Evolutionary conservation across 2,329 filamentous ascomycete species (phyloP), one percentile per base, ranked within the genome.

Genomic region (Elsinoe batatas): DNA sequence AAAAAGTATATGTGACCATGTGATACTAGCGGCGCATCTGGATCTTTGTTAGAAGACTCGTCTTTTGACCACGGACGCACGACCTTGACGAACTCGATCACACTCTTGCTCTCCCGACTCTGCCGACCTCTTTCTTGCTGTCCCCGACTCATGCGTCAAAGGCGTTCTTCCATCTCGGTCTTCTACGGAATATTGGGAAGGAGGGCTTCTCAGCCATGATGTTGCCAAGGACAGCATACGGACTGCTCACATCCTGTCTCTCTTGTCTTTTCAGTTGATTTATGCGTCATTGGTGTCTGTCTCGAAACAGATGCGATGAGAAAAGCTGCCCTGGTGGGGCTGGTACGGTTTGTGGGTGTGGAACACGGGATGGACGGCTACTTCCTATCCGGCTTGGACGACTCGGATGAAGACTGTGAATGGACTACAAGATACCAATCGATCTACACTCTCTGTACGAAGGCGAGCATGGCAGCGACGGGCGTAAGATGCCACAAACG

Each of bases 1-100:
- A 44, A 55, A 55, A 55, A 55, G 40, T 46, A 55, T 55, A 55
- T 55, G 53, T 55, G 53, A 55, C 51, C 53, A 55, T 55, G 53
- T 55, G 53, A 55, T 55, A 44, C 38, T 55, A 55, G 53, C 53
- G 53, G 53, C 53, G 53, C 53, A 55, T 46, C 40, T 55, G 53
- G 53, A 55, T 55, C 40, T 37, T 55, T 47, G 38, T 44, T 55
- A 55, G 53, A 55, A 44, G 47, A 51, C 12, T 12, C 17, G 32
- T 38, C 18, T 44, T 55, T 36, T 30, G 33, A 54, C 36, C 53
- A 55, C 53, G 40, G 42, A 37, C 17, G 38, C 53, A 56, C 44
- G 54, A 56, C 54, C 32, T 49, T 43, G 43, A 49, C 20, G 42
- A 50, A 13, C 18, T 12, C 17, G 18, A 17, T 42, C 37, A 43